Base-by-base conservation (phyloP, 164 flowering plant genomes). In the Cinnamomum micranthum region DNA sequence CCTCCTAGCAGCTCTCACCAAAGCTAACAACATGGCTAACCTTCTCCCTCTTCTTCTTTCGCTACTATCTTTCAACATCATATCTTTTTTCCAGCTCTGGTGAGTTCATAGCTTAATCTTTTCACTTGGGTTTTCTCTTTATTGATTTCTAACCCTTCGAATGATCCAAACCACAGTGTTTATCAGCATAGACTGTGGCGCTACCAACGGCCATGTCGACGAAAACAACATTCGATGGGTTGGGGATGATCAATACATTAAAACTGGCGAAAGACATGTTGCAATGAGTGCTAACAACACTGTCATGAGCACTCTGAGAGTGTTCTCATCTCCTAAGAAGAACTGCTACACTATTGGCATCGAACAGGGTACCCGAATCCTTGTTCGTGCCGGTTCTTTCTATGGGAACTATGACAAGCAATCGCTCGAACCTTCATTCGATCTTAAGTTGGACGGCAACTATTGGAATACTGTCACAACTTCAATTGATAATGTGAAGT, bases 171-270 rank as follows among this genome's bases (percentile, higher is more conserved):
- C 25, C 74, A 68, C 78, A 84, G 87, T 63, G 50, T 78, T 78
- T 47, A 28, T 77, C 11, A 80, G 76, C 82, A 74, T 85, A 12
- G 80, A 83, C 59, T 85, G 87, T 50, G 87, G 87, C 5, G 55
- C 81, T 6, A 65, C 80, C 6, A 69, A 9, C 6, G 15, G 65
- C 6, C 70, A 52, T 55, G 35, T 17, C 6, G 87, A 85, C 31
- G 75, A 50, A 0, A 79, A 73, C 74, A 5, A 2, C 17, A 71
- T 81, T 0, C 1, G 1, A 1, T 85, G 87, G 87, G 24, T 7
- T 0, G 79, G 71, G 13, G 86, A 85, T 71, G 76, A 71, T 20
- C 22, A 10, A 22, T 80, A 73, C 73, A 24, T 73, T 22, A 31
- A 62, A 6, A 78, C 60, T 11, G 87, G 87, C 4, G 80, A 78